Base-by-base conservation (phyloP, 192 early-diverging fungal species). In the Irineochytrium annulatum region DNA sequence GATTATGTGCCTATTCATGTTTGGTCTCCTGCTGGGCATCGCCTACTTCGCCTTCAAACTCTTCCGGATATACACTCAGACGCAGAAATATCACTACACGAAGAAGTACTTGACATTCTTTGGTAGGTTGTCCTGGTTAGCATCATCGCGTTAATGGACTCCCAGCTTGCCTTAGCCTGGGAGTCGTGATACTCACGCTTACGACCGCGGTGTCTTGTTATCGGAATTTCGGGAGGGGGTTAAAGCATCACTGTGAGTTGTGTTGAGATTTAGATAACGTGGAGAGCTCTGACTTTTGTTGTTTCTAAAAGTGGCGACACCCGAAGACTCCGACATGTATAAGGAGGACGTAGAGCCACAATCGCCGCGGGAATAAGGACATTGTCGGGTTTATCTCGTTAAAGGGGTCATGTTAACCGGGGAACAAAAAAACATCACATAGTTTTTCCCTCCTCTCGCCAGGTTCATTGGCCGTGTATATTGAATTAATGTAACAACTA, bases 11-110 rank as follows among this genome's bases (percentile, higher is more conserved):
- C 39, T 68, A 8, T 87, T 87, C 44, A 75, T 88, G 48, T 59
- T 71, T 16, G 84, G 85, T 11, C 69, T 87, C 26, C 37, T 79
- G 19, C 70, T 69, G 20, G 85, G 72, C 8, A 78, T 85, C 31
- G 80, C 69, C 19, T 91, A 91, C 67, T 84, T 88, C 63, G 59
- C 78, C 34, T 84, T 84, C 70, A 89, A 88, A 59, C 59, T 91
- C 11, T 73, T 74, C 28, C 62, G 82, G 5, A 84, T 91, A 48
- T 85, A 75, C 31, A 43, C 56, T 8, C 56, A 71, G 1, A 13
- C 49, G 27, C 73, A 82, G 58, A 45, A 57, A 13, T 34, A 61
- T 2, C 72, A 54, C 41, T 61, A 68, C 51, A 73, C 77, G 30
- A 65, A 68, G 56, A 53, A 75, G 28, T 76, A 76, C 57, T 51